Conservation (phyloP, 805 yeast genomes). For the Suhomyces faveliae region DNA sequence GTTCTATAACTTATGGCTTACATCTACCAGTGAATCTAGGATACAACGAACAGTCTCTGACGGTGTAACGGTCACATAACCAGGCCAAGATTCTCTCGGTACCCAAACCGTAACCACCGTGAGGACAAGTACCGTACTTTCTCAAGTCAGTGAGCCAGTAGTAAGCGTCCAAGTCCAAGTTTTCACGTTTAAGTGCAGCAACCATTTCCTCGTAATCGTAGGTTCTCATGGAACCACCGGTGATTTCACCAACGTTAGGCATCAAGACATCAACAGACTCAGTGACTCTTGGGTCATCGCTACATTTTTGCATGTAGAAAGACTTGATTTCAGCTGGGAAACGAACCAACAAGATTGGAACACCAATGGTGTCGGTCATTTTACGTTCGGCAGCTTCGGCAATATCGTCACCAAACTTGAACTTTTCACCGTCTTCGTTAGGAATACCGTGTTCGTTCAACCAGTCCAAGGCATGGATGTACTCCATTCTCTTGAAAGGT, state of each 20-base stretch:
- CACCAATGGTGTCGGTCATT: conserved; percentile 94
- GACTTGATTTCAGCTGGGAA: conserved; percentile 98
- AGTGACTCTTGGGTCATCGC: conserved; percentile 89
- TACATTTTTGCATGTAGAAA: conserved; percentile 94
- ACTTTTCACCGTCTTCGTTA: conserved; percentile 91
- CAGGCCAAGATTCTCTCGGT: conserved; percentile 98
- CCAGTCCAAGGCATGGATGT: conserved; percentile 91
- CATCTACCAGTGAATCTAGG: conserved; percentile 99
- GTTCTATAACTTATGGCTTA: conserved; percentile 58
- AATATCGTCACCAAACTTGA: conserved; percentile 97
- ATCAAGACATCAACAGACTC: conserved; percentile 97
- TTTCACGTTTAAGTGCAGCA: conserved; percentile 92
- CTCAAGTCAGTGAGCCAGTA: conserved; percentile 97
- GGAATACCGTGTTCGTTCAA: conserved; percentile 90
- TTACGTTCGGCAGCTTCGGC: conserved; percentile 99
- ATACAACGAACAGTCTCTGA: conserved; percentile 95
- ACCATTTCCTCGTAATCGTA: conserved; percentile 74
- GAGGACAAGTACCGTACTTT: conserved; percentile 96
- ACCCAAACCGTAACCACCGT: conserved; percentile 99
- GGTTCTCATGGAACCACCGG: conserved; percentile 99
- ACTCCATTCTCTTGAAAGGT: conserved; percentile 91
- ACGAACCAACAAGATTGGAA: conserved; percentile 85
- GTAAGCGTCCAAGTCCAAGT: conserved; percentile 76
- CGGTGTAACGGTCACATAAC: conserved; percentile 97
- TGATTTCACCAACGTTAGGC: conserved; percentile 99